These are phyloP conservation scores for Suhomyces terraborum DNA, from an alignment of 1,139 yeast species.

Conservation along the genomic window DNA sequence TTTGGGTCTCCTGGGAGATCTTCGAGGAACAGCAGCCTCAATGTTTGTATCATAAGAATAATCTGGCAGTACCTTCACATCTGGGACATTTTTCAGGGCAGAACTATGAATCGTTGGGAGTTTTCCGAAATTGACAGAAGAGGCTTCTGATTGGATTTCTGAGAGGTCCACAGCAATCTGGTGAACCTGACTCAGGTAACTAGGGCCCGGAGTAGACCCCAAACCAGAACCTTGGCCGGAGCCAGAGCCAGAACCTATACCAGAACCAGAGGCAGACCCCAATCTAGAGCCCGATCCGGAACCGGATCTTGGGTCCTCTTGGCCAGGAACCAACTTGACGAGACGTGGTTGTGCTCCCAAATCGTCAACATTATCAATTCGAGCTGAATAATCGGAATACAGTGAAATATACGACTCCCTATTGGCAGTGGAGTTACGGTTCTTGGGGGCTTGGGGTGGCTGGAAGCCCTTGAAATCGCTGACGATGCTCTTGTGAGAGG, in stretches of 20 bases:
- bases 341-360: slow-evolving; percentile 17
- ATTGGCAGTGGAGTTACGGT: slow-evolving; percentile 4
- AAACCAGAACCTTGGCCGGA: too few relatives aligned
- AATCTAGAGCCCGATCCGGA: too few relatives aligned
- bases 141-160: slow-evolving; percentile 16
- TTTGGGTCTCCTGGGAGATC: slow-evolving; percentile 44
- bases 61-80: slow-evolving; percentile 26
- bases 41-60: slow-evolving; percentile 37
- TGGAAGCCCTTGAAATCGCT: slow-evolving; percentile 15
- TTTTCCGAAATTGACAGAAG: slow-evolving; percentile 21
- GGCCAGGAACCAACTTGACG: slow-evolving; percentile 15
- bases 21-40: slow-evolving; percentile 44
- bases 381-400: slow-evolving; percentile 35
- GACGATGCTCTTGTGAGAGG: slow-evolving; percentile 7
- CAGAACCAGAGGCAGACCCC: too few relatives aligned
- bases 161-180: slow-evolving; percentile 9
- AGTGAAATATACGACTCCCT: slow-evolving; percentile 32
- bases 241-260: too few relatives aligned
- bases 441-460: slow-evolving; percentile 14
- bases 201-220: too few relatives aligned
- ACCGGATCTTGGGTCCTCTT: too few relatives aligned
- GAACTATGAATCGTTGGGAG: slow-evolving; percentile 19
- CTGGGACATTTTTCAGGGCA: slow-evolving; percentile 6
- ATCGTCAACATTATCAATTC: slow-evolving; percentile 21
- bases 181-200: too few relatives aligned